A percentile compares a stretch with the other conserved stretches of the same genome.
Evolutionary conservation across 2,329 filamentous ascomycete genomes (phyloP).

Genomic region (Xylariaceae sp.): DNA sequence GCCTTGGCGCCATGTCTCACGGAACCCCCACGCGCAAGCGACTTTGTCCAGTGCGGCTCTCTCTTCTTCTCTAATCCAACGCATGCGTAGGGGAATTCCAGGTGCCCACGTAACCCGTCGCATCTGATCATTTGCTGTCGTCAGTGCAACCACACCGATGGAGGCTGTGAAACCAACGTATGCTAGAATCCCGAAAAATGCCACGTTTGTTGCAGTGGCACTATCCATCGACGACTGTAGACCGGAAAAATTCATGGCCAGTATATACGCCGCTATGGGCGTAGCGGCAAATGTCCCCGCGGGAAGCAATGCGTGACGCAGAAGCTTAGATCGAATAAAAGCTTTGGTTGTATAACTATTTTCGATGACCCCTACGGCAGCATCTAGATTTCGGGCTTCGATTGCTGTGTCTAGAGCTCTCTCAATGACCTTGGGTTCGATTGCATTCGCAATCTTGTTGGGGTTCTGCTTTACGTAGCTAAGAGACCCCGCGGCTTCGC

Average conservation of each 20-base stretch:
- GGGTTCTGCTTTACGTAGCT: conserved; percentile 67
- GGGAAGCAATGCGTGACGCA: conserved; percentile 66
- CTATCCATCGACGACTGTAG: conserved; percentile 79
- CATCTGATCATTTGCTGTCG: conserved; percentile 94
- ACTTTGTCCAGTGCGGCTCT: conserved; percentile 83
- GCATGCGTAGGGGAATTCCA: conserved; percentile 76
- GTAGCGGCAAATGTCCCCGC: conserved; percentile 56
- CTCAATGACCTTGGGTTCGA: conserved; percentile 71
- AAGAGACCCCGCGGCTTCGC: conserved; percentile 60
- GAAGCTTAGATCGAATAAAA: conserved; percentile 67
- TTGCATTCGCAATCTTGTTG: conserved; percentile 68
- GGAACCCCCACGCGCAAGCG: conserved; percentile 89
- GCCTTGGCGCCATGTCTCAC: conserved; percentile 75
- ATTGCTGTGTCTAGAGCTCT: conserved; percentile 80
- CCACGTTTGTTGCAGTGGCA: conserved; percentile 72
- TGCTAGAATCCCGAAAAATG: conserved; percentile 78
- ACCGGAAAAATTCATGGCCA: conserved; percentile 68
- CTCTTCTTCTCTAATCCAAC: conserved; percentile 91
- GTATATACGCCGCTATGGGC: conserved; percentile 69
- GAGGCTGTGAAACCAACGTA: conserved; percentile 82
- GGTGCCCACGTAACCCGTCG: conserved; percentile 86
- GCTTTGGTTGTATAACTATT: conserved; percentile 68
- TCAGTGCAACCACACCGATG: conserved; percentile 80
- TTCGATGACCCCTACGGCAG: conserved; percentile 76
- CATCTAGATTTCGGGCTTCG: conserved; percentile 72